Base-by-base conservation (phyloP, 352 stramenopile genomes). In the Nothophytophthora sp. region DNA sequence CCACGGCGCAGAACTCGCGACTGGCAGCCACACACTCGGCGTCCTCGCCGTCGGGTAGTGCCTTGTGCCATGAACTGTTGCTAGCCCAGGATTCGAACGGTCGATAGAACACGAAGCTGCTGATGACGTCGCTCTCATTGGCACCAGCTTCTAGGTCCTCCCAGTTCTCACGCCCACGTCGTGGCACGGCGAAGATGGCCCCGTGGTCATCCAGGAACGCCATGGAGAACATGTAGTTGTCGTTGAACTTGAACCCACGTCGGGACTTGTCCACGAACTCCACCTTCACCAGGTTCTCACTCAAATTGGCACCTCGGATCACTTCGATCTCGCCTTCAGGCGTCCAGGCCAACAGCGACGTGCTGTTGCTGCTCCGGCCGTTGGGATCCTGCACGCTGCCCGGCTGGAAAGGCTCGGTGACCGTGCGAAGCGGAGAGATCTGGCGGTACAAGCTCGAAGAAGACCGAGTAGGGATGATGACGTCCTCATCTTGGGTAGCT, bases 161-260 rank as follows among this genome's bases (percentile, higher is more conserved):
- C 73, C 69, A 82, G n/a, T 88, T 70, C 36, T 88, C 77, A 23
- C 75, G 68, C 18, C 55, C 68, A 24, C 81, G 78, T 29, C 77
- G 67, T 1, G 84, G 80, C 4, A 86, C 76, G 12, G 58, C 84
- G 49, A 95, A 92, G 38, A 90, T 66, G 5, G 84, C 84, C n/a
- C 84, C 84, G 37, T 85, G 64, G 35, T 86, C 60, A 34, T 88
- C 84, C 22, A 95, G 54, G 39, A 66, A 73, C 1, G 77, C 84
- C 71, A 95, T 88, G 2, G 74, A 80, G 50, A 92, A 91, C 50
- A 86, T 68, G 50, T 92, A 92, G 47, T 86, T 88, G 55, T 95
- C 84, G 48, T 71, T 84, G 43, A 95, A 90, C 63, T 92, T 95
- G 58, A 95, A 92, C 0, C 81, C 82, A 44, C 84, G 84, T 5